Percentiles rank a stretch among this genome's conserved stretches.
Evolutionary conservation across 306 rosid species (phyloP).

Genomic region (Vigna mungo): DNA sequence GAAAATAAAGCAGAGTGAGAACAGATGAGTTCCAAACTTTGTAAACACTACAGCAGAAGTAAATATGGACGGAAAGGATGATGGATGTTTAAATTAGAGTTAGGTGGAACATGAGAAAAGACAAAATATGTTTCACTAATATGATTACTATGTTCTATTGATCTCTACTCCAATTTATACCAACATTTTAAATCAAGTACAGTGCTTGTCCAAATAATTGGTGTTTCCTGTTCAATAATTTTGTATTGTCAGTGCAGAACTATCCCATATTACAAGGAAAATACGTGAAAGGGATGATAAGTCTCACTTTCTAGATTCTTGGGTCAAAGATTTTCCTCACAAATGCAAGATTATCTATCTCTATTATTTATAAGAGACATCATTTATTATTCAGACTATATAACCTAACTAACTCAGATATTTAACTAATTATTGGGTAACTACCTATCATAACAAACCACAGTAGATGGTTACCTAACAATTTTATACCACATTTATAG

Average conservation of each 20-base stretch:
- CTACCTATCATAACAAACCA: background rate
- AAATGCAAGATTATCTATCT: background rate
- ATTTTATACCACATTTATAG: background rate
- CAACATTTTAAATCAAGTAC: background rate
- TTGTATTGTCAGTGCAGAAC: background rate
- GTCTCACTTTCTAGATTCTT: background rate
- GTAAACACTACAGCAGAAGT: constrained; percentile 21
- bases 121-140: background rate
- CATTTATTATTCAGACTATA: background rate
- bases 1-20: background rate
- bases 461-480: background rate
- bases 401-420: background rate
- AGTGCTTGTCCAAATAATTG: background rate
- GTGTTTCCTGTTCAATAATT: constrained; percentile 18
- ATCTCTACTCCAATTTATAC: background rate
- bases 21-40: background rate
- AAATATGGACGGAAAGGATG: constrained; percentile 6
- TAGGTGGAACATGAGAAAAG: background rate
- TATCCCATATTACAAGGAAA: constrained; percentile 23
- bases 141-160: background rate
- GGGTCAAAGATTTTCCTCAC: background rate
- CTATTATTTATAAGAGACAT: background rate
- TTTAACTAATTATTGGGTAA: background rate
- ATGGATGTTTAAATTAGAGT: constrained; percentile 1
- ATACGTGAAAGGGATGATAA: background rate